Percentiles rank a stretch among this genome's conserved stretches.
Conservation (phyloP, 2,329 filamentous ascomycete species). For the Albifimbria verrucaria region DNA sequence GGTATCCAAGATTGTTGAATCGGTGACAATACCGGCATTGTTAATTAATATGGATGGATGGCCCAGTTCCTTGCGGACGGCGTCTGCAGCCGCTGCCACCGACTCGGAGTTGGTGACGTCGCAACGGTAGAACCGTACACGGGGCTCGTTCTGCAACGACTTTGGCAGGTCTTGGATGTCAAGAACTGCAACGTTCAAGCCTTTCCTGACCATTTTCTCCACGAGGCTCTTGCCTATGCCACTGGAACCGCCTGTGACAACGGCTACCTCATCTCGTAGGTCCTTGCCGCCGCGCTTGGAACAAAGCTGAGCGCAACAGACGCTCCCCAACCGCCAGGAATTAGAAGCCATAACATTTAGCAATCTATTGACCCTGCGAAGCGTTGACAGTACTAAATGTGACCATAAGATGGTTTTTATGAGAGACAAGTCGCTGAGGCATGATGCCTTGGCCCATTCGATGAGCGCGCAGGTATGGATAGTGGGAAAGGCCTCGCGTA, state of each 20-base stretch:
- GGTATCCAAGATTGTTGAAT: conserved; percentile 55
- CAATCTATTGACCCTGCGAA: conserved; percentile 17
- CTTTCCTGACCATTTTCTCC: conserved; percentile 27
- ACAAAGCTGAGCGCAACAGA: not conserved
- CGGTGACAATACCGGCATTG: conserved; percentile 62
- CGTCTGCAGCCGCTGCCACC: conserved; percentile 38
- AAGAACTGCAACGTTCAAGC: conserved; percentile 64
- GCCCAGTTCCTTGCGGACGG: conserved; percentile 44
- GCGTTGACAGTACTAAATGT: conserved; percentile 19
- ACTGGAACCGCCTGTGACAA: conserved; percentile 41
- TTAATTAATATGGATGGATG: conserved; percentile 67
- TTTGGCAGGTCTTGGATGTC: conserved; percentile 48
- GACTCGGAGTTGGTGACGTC: conserved; percentile 40
- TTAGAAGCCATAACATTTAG: conserved; percentile 25
- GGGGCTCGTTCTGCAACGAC: conserved; percentile 14
- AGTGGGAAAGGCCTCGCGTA: conserved; percentile 10
- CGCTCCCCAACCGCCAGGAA: conserved; percentile 21
- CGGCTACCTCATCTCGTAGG: conserved; percentile 38
- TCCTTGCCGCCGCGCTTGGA: conserved; percentile 20
- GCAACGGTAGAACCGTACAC: conserved; percentile 30
- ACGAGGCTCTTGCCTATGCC: conserved; percentile 38
- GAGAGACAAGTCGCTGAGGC: not conserved
- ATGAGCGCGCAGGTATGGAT: not conserved
- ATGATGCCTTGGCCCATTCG: not conserved
- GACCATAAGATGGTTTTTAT: conserved; percentile 11